Conservation (phyloP, 257 asterid species). For the Ballota nigra region DNA sequence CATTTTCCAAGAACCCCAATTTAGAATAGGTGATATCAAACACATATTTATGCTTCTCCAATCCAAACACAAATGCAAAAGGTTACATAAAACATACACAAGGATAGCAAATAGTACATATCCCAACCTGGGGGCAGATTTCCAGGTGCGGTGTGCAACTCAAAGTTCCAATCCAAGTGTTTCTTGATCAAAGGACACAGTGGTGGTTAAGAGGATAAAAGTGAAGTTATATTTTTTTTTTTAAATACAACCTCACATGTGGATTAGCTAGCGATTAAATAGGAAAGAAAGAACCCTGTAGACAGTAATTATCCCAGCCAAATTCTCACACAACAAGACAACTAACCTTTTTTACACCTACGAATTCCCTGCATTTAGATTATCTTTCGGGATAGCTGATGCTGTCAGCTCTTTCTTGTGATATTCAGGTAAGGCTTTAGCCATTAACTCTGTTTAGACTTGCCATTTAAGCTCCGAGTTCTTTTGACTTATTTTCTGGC, state of each 20-base stretch:
- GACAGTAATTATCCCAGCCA: slow-evolving; percentile 14
- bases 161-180: slow-evolving; percentile 25
- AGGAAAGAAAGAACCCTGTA: not conserved
- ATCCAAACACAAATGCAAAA: not conserved
- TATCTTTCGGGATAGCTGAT: slow-evolving; percentile 79
- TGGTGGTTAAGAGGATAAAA: not conserved
- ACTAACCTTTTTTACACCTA: slow-evolving; percentile 41
- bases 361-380: slow-evolving; percentile 29
- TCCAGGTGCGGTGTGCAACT: slow-evolving; percentile 36
- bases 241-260: not conserved
- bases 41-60: not conserved
- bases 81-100: not conserved
- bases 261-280: not conserved
- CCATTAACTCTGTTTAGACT: slow-evolving; percentile 31
- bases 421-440: slow-evolving; percentile 77
- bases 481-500: slow-evolving; percentile 30
- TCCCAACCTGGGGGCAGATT: slow-evolving; percentile 81
- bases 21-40: not conserved
- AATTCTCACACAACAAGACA: slow-evolving; percentile 4
- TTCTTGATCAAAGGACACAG: not conserved
- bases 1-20: not conserved
- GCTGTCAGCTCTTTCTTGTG: slow-evolving; percentile 84
- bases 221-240: not conserved
- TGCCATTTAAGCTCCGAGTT: no score
- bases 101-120: slow-evolving; percentile 36